Evolutionary conservation across 1,139 yeast species (phyloP), one percentile per base, ranked within the genome.

Genomic region (Neolecta irregularis): DNA sequence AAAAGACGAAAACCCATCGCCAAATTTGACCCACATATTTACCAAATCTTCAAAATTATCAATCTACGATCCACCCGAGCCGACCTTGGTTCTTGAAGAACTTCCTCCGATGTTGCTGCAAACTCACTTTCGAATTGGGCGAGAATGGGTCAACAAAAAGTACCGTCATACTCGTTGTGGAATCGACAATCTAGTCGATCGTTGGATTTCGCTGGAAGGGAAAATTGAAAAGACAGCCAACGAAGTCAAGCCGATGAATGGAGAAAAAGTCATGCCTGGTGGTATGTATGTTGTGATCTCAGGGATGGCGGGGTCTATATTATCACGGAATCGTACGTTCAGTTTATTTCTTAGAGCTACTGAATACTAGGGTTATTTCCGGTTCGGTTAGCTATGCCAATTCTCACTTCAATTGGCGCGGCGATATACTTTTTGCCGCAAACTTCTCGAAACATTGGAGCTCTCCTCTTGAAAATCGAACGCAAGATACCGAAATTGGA

Each of bases 271-370:
- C 16, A 13, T 38, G 32, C 40, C 41, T 6, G 41, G 41, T 12
- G 41, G 37, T n/a, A 22, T 39, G 12, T 39, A 39, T 12, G 34
- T 33, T 16, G 30, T 36, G 11, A 22, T 39, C 16, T 18, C 32
- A 8, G 41, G 43, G 13, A 34, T 39, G 18, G 24, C 43, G 7
- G 41, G 41, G 2, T 39, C 40, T 12, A 39, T 39, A 17, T 31
- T 39, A 31, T 26, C 41, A 12, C 37, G 41, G 21, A 39, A 38
- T 24, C 20, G 31, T 28, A 28, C 20, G 11, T 6, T 9, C 5
- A 13, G 20, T 28, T n/a, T 28, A 20, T 6, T 28, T 13, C 22
- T 15, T 12, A 16, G 22, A 8, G 12, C 12, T 4, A 6, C 5
- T 11, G 11, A 12, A 4, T 28, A 13, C 22, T 28, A 28, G 31